A percentile compares a stretch with the other conserved stretches of the same genome.
phyloP scores from a whole-genome alignment of 805 yeast species.

The Wickerhamiella kurtzmanii region DNA sequence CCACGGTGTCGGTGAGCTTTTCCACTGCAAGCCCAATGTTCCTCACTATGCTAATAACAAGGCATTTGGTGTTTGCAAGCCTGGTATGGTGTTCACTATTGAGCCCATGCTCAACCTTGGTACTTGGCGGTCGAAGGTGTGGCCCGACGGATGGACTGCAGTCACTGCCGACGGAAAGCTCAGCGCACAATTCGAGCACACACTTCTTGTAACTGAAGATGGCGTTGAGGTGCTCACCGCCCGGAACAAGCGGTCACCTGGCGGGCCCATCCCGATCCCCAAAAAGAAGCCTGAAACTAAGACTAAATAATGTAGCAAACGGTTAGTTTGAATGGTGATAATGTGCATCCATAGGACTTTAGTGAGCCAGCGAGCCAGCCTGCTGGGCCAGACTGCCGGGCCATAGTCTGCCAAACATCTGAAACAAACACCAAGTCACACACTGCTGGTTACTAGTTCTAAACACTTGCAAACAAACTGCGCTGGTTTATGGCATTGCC shows the following conservation, averaged over 20 bases:
- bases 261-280: slow-evolving; percentile 45
- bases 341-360: too few relatives aligned
- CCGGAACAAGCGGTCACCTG: slow-evolving; percentile 69
- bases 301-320: too few relatives aligned
- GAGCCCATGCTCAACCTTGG: slow-evolving; percentile 96
- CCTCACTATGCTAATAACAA: slow-evolving; percentile 93
- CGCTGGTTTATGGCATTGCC: too few relatives aligned
- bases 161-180: slow-evolving; percentile 78
- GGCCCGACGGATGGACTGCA: slow-evolving; percentile 99
- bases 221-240: slow-evolving; percentile 88
- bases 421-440: too few relatives aligned
- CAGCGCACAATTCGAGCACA: slow-evolving; percentile 90
- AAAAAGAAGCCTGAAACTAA: too few relatives aligned
- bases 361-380: too few relatives aligned
- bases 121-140: slow-evolving; percentile 57
- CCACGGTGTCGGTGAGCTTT: slow-evolving; percentile 75
- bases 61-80: slow-evolving; percentile 84
- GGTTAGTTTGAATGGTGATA: too few relatives aligned
- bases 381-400: too few relatives aligned
- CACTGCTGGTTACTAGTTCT: too few relatives aligned
- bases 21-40: slow-evolving; percentile 85
- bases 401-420: too few relatives aligned
- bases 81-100: slow-evolving; percentile 92
- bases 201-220: slow-evolving; percentile 78
- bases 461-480: too few relatives aligned